Conservation (phyloP, 1,284 basidiomycete genomes). For the Sanguinoderma infundibulare region DNA sequence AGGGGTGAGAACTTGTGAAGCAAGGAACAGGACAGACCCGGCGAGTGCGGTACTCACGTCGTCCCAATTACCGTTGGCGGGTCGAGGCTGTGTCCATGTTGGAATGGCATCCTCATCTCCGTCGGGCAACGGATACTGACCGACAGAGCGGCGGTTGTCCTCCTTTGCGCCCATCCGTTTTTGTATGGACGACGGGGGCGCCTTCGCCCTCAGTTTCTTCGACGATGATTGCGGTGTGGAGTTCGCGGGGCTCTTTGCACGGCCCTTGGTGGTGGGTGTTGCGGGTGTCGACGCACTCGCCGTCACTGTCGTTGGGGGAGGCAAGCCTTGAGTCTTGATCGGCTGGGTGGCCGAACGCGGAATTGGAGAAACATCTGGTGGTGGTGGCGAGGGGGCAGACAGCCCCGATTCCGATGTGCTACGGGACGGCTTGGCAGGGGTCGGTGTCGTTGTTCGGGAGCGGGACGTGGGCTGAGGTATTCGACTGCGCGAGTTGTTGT, state of each 20-base stretch:
- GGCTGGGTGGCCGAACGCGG: constrained; percentile 26
- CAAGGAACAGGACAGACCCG: not conserved
- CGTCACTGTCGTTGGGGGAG: not conserved
- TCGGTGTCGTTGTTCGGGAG: constrained; percentile 20
- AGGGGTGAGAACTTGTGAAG: constrained; percentile 2
- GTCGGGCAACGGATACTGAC: constrained; percentile 62
- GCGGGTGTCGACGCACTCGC: constrained; percentile 16
- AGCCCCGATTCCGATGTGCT: constrained; percentile 20
- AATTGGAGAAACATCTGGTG: constrained; percentile 10
- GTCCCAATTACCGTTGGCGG: constrained; percentile 73
- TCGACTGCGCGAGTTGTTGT: constrained; percentile 24
- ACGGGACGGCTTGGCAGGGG: constrained; percentile 21
- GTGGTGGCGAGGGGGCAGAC: constrained; percentile 20
- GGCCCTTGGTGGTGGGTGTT: constrained; percentile 40
- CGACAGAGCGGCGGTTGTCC: constrained; percentile 50
- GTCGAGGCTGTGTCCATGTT: constrained; percentile 75
- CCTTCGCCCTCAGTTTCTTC: constrained; percentile 43
- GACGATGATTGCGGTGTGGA: constrained; percentile 37
- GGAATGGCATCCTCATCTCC: constrained; percentile 72
- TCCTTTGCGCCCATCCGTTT: constrained; percentile 29
- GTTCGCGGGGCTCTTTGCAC: constrained; percentile 49
- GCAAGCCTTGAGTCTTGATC: constrained; percentile 19
- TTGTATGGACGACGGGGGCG: constrained; percentile 35
- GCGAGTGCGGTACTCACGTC: constrained; percentile 52
- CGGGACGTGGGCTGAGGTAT: constrained; percentile 27